Percentiles rank a stretch among this genome's conserved stretches.
These are phyloP conservation scores for Globisporangium uncinulatum DNA, from an alignment of 352 stramenopile genomes.

Conservation along the genomic window DNA sequence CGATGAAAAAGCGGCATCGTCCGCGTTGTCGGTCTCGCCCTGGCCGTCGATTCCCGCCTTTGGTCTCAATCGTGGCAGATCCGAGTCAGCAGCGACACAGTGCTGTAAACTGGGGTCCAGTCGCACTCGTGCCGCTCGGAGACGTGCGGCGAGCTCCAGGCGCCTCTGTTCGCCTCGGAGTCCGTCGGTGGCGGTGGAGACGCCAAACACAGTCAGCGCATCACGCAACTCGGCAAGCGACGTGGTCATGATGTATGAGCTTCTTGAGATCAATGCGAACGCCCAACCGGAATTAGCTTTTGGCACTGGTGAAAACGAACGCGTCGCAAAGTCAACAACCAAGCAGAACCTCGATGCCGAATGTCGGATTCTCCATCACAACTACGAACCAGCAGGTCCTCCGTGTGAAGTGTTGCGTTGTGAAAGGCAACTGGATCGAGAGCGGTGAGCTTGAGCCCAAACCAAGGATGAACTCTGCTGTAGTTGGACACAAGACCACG, in stretches of 20 bases:
- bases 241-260: neutral
- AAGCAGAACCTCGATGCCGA: too few species aligned
- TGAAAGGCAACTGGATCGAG: too few species aligned
- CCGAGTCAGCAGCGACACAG: neutral
- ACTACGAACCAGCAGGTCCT: too few species aligned
- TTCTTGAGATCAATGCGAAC: too few species aligned
- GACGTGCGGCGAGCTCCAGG: slow-evolving; percentile 22
- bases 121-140: slow-evolving; percentile 10
- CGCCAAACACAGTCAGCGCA: slow-evolving; percentile 21
- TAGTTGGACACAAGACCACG: too few species aligned
- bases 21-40: neutral
- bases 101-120: neutral
- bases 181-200: slow-evolving; percentile 28
- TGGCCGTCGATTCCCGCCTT: neutral
- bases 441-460: too few species aligned
- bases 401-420: too few species aligned
- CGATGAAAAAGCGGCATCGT: neutral
- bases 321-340: too few species aligned
- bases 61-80: neutral
- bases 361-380: too few species aligned
- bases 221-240: slow-evolving; percentile 24
- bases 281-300: too few species aligned
- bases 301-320: too few species aligned
- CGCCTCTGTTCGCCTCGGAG: slow-evolving; percentile 30
- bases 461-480: too few species aligned